Conservation (phyloP, 192 early-diverging fungal genomes). For the Backusella morwellensis region DNA sequence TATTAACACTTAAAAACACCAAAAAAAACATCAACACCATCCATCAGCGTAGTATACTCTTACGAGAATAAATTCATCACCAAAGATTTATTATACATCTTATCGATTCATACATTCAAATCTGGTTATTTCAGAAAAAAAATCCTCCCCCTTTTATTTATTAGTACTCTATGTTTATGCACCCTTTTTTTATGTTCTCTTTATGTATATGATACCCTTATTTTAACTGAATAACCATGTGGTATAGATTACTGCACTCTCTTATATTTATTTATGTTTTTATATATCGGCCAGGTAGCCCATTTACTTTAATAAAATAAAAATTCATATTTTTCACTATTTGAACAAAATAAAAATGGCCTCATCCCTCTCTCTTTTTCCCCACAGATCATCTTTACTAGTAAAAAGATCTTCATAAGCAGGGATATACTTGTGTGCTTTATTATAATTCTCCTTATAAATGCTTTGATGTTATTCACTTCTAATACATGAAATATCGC, state of each 20-base stretch:
- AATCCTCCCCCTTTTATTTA: neutral
- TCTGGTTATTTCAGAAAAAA: neutral
- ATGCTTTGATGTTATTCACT: neutral
- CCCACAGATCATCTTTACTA: neutral
- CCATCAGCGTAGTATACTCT: neutral
- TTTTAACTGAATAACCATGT: neutral
- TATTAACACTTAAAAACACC: neutral
- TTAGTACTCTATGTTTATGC: constrained; percentile 3
- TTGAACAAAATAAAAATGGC: neutral
- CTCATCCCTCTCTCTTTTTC: neutral
- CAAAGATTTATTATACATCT: neutral
- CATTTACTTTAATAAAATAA: neutral
- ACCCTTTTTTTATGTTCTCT: neutral
- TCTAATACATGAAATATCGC: neutral
- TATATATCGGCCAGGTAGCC: constrained; percentile 3
- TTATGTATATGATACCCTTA: constrained; percentile 4
- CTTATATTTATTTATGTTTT: constrained; percentile 1
- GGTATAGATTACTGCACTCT: neutral
- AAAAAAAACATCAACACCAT: neutral
- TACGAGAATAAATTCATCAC: neutral
- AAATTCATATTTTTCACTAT: neutral
- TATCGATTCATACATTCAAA: neutral
- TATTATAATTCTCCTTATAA: neutral
- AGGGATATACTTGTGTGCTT: neutral
- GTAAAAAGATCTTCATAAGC: neutral